Base-by-base conservation (phyloP, 805 yeast species). In the Saccharomyces mikatae region DNA sequence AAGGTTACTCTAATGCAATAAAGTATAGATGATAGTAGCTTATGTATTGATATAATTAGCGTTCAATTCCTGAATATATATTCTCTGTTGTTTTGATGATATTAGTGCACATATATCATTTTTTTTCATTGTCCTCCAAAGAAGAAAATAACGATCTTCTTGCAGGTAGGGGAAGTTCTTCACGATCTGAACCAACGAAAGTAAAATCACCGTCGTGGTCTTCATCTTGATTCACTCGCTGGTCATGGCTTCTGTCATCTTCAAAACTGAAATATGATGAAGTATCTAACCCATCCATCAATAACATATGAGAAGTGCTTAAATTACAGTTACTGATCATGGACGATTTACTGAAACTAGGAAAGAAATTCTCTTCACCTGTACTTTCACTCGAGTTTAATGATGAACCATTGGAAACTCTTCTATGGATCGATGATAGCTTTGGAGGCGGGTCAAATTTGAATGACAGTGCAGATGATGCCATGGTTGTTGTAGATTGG, bases 361-460 rank as follows among this genome's bases (percentile, higher is more conserved):
- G 52, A 13, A 54, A 53, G 22, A 56, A 53, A 26, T 52, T 53
- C 31, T 57, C 60, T n/a, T 57, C 60, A 10, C 60, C 56, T 14
- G 30, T n/a, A n/a, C 48, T 27, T 10, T 46, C 48, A 46, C 48
- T 28, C 4, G 21, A 27, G 4, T 53, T 49, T n/a, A 55, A 17
- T 28, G 58, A 50, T 4, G 58, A 59, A 9, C 53, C 59, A 47
- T 56, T 58, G 2, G 56, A 55, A 17, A 53, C 49, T 24, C 51
- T 52, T 14, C 47, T 54, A 41, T 56, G 52, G 14, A 55, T 50
- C 3, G 63, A 56, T 4, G 67, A 62, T n/a, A 66, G 57, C 36
- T 54, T 62, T 28, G 70, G 70, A 11, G 70, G 69, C 2, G 64
- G 62, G n/a, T 64, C 68, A 22, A 58, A 57, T 47, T 52, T 59